Evolutionary conservation across 306 rosid species (phyloP), one percentile per base, ranked within the genome.

Genomic region (Rosa lucieae): DNA sequence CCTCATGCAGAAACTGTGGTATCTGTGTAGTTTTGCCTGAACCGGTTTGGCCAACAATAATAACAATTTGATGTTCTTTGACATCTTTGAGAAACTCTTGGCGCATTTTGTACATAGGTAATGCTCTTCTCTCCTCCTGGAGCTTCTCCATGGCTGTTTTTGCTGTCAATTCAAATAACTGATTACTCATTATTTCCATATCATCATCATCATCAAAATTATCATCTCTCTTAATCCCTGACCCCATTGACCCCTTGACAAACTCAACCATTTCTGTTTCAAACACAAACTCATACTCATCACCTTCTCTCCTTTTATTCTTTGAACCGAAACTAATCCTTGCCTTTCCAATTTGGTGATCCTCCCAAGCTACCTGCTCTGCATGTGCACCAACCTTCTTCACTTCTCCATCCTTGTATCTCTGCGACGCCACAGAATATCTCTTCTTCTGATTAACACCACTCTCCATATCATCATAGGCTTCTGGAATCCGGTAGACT

Each of bases 281-380:
- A 72, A 90, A 94, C 23, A 94, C 96, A 79, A 83, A 92, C 86
- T 81, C 67, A 74, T 63, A 29, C 69, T 63, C 98, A 71, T 89
- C 92, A 44, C 93, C 82, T 42, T n/a, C 76, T 86, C 77, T 97
- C 77, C 67, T 90, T 78, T 91, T 92, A 55, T 91, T 95, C 86
- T 92, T 92, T 21, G 98, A 91, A 82, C 94, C 97, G 75, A 10
- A 92, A 80, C 88, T 92, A 82, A 90, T 29, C 0, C 87, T 90
- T 74, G 92, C 99, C 83, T 92, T 95, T 44, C 95, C 89, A 72
- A 92, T 92, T 84, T 95, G 99, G 74, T 95, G 97, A 39, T 95
- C 96, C 87, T 92, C 98, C 99, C 99, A 92, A 29, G 98, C 98
- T 79, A 91, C 92, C 83, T 95, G 96, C 84, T 91, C 97, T 47